phyloP scores from a whole-genome alignment of 345 rosid genomes.

The Eutrema yunnanense region DNA sequence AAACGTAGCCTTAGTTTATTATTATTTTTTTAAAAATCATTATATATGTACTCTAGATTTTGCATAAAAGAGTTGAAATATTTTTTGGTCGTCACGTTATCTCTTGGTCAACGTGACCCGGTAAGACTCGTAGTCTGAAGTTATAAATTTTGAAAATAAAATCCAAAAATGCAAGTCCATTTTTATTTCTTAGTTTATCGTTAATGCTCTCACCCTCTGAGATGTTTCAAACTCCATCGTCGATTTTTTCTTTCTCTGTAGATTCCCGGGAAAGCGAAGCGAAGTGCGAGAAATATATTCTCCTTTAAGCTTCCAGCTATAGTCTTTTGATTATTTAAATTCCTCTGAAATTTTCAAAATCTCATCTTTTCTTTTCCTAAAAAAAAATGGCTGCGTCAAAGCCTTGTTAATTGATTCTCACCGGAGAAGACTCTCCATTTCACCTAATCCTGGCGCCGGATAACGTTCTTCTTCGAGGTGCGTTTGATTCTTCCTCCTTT shows the following conservation, averaged over 20 bases:
- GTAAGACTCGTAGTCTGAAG: not conserved
- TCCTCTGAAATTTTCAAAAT: constrained; percentile 20
- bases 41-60: no score
- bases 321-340: constrained; percentile 2
- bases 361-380: not conserved
- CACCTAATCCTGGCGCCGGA: not conserved
- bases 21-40: no score
- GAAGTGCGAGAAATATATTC: not conserved
- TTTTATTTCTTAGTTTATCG: no score
- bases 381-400: constrained; percentile 14
- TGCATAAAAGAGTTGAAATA: not conserved
- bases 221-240: not conserved
- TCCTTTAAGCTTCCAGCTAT: not conserved
- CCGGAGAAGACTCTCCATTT: not conserved
- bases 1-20: no score
- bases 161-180: not conserved
- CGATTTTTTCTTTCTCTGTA: not conserved
- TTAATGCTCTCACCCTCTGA: not conserved
- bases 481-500: not conserved
- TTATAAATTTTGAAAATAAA: not conserved
- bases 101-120: constrained; percentile 5
- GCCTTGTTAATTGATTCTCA: not conserved
- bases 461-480: constrained; percentile 14
- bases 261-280: constrained; percentile 1
- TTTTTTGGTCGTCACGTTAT: constrained; percentile 5